These are phyloP conservation scores for Venturia asperata DNA, from an alignment of 2,329 filamentous ascomycete genomes.

Conservation along the genomic window DNA sequence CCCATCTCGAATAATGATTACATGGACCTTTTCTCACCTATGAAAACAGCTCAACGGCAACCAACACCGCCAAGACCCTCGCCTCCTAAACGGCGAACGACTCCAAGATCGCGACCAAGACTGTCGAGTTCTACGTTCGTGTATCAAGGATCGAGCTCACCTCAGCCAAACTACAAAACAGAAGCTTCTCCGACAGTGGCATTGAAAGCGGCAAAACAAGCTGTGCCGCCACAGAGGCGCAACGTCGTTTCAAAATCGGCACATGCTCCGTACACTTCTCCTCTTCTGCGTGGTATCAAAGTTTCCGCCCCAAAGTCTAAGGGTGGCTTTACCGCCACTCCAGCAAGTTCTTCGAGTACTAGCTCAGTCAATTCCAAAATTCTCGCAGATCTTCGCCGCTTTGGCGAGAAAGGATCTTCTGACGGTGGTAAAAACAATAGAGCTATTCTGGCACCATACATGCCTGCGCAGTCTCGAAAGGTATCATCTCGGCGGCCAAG, in stretches of 20 bases:
- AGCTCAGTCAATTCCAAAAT: constrained; percentile 22
- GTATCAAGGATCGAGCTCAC: constrained; percentile 15
- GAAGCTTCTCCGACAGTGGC: background rate
- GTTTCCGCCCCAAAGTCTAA: background rate
- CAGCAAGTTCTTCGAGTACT: constrained; percentile 1
- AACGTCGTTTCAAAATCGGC: background rate
- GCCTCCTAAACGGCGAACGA: constrained; percentile 21
- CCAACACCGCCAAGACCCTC: constrained; percentile 17
- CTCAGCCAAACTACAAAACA: background rate
- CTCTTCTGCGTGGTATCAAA: constrained; percentile 14
- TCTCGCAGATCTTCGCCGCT: constrained; percentile 24
- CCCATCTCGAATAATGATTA: constrained; percentile 21
- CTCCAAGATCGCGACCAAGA: constrained; percentile 26
- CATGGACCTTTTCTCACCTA: constrained; percentile 33
- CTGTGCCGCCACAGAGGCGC: background rate
- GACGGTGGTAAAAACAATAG: constrained; percentile 6
- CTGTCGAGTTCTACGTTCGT: constrained; percentile 32
- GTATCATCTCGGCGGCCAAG: background rate
- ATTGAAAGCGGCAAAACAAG: background rate
- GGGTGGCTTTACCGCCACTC: background rate
- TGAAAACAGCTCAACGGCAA: constrained; percentile 22
- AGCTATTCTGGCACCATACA: constrained; percentile 15
- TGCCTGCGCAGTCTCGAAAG: constrained; percentile 18
- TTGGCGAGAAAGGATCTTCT: constrained; percentile 8
- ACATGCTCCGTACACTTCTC: constrained; percentile 7